Percentiles rank a stretch among this genome's conserved stretches.
phyloP scores from a whole-genome alignment of 1,284 basidiomycete species.

The Quambalaria eucalypti region DNA sequence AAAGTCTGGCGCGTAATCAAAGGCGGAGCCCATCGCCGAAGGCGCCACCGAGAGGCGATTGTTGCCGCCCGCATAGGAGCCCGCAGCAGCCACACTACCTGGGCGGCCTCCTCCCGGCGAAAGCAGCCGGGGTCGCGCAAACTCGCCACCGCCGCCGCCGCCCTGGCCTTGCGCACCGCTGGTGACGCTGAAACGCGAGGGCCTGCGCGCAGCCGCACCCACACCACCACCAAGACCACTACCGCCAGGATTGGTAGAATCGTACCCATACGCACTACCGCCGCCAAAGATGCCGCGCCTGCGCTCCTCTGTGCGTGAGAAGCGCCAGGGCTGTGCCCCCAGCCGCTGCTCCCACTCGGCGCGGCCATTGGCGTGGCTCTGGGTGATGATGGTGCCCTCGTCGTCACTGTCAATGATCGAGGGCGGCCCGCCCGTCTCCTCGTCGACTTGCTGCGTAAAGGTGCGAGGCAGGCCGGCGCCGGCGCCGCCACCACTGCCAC shows the following conservation, averaged over 20 bases:
- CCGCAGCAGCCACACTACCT: background rate
- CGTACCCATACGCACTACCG: constrained; percentile 33
- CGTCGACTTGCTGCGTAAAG: constrained; percentile 38
- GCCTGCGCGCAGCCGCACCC: constrained; percentile 27
- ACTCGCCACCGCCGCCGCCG: background rate
- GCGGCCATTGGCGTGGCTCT: background rate
- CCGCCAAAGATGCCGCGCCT: constrained; percentile 27
- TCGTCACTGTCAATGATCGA: constrained; percentile 21
- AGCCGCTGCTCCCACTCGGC: constrained; percentile 22
- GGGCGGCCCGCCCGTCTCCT: constrained; percentile 39
- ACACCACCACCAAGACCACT: constrained; percentile 26
- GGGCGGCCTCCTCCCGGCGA: background rate
- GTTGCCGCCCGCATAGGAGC: background rate
- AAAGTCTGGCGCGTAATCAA: constrained; percentile 36
- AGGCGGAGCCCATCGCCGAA: background rate
- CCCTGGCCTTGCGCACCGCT: background rate
- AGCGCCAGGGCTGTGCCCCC: constrained; percentile 7
- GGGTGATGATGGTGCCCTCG: constrained; percentile 25
- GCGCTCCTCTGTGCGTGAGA: constrained; percentile 29
- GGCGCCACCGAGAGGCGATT: background rate
- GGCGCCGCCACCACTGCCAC: constrained; percentile 3
- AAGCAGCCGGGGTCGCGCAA: no score
- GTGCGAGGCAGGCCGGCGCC: constrained; percentile 20
- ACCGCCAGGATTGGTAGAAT: constrained; percentile 8
- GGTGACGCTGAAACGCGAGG: background rate